Percentiles rank a stretch among this genome's conserved stretches.
Conservation (phyloP, 257 asterid genomes). For the Solanum corneliomulleri region DNA sequence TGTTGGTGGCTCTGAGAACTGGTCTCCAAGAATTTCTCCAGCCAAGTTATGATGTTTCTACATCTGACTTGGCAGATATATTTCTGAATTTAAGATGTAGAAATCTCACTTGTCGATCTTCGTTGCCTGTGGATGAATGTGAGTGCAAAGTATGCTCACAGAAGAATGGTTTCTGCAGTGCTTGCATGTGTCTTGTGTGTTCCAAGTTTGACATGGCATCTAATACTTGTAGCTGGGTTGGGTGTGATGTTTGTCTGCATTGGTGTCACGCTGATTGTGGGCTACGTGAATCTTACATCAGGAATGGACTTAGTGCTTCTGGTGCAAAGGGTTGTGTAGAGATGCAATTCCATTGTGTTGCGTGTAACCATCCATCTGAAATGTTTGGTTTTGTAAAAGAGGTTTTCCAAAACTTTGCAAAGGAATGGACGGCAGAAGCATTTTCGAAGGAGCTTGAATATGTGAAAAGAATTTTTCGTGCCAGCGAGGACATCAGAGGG, state of each 20-base stretch:
- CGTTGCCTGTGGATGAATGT: conserved; percentile 81
- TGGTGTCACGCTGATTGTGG: conserved; percentile 99
- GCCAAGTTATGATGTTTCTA: conserved; percentile 29
- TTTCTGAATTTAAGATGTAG: conserved; percentile 69
- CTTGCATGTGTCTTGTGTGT: conserved; percentile 96
- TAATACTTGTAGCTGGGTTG: conserved; percentile 98
- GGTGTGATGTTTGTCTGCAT: conserved; percentile 92
- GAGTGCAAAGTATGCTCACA: conserved; percentile 76
- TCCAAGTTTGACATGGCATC: conserved; percentile 90
- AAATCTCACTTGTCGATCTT: conserved; percentile 61
- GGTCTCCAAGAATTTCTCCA: conserved; percentile 63
- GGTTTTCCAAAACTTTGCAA: conserved; percentile 74
- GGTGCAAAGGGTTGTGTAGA: conserved; percentile 59
- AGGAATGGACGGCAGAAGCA: conserved; percentile 80
- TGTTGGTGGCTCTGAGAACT: conserved; percentile 76
- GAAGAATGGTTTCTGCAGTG: conserved; percentile 77
- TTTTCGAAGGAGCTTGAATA: conserved; percentile 77
- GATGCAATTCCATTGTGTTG: conserved; percentile 97
- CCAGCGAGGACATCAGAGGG: conserved; percentile 80
- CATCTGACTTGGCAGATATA: conserved; percentile 72
- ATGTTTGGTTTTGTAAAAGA: conserved; percentile 98
- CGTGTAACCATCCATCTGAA: conserved; percentile 94
- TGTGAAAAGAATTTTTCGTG: conserved; percentile 55
- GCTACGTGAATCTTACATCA: conserved; percentile 59
- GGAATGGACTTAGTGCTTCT: conserved; percentile 63